Base-by-base conservation (phyloP, 2,329 filamentous ascomycete genomes). In the Chalara sp. region DNA sequence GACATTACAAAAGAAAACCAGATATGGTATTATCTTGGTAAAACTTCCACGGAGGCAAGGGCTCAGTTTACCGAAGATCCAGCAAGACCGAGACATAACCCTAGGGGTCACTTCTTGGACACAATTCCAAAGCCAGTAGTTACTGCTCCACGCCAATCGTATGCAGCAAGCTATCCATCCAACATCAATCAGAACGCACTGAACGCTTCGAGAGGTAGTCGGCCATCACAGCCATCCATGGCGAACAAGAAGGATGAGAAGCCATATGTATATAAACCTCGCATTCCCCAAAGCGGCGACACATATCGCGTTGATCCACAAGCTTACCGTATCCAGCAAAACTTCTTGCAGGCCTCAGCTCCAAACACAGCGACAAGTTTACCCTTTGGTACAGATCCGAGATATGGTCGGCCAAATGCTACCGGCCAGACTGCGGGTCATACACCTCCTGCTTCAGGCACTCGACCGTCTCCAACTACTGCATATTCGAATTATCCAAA, bases 21-120 rank as follows among this genome's bases (percentile, higher is more conserved):
- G 64, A 68, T 96, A 13, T 97, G 91, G 89, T 80, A 89, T 70
- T 97, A 96, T 66, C 76, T 99, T 53, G 89, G 89, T 32, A 82
- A 82, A 65, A 80, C 79, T 21, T 97, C 92, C 28, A 96, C 92
- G 6, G 92, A 97, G 63, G 87, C 89, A 49, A 90, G 85, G 67
- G 85, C 90, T 30, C 89, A 95, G 66, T 99, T 93, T 69, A 95
- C 91, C 5, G 87, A 93, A 61, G 83, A 95, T 68, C 80, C 78
- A 42, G 56, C 63, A 6, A 75, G 68, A 10, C 75, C 69, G n/a
- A 72, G 72, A 44, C 77, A 89, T 67, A 88, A 89, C 53, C 71
- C 76, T 2, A 84, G 79, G 68, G 83, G 82, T 58, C 87, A 86
- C 64, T 91, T 86, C 67, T 67, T 90, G 64, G 84, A 89, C 44